phyloP scores from a whole-genome alignment of 768 basidiomycete genomes.

The Tylopilus rubrobrunneus region DNA sequence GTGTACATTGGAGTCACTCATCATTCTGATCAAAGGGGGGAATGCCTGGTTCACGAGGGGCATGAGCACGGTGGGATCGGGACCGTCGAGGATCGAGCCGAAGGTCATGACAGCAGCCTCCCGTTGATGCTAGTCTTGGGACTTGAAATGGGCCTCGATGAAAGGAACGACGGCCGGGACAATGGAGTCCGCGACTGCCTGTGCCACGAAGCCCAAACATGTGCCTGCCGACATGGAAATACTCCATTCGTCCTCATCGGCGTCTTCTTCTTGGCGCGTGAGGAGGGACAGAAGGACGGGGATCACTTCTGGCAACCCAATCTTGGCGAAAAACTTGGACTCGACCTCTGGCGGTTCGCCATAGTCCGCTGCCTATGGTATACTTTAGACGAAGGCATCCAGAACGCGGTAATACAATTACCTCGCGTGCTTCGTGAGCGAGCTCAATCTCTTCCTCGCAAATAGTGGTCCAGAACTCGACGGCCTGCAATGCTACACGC shows the following conservation, averaged over 20 bases:
- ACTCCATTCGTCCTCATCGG: conserved; percentile 99
- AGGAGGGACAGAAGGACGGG: conserved; percentile 88
- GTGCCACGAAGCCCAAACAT: conserved; percentile 83
- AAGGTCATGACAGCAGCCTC: conserved; percentile 99
- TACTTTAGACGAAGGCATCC: conserved; percentile 5
- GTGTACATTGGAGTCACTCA: conserved; percentile 77
- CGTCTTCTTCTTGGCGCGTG: conserved; percentile 85
- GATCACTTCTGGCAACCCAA: conserved; percentile 90
- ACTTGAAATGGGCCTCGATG: conserved; percentile 94
- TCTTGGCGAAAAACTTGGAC: conserved; percentile 89
- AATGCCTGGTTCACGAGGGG: conserved; percentile 93
- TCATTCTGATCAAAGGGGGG: conserved; percentile 86
- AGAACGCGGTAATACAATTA: conserved; percentile 29
- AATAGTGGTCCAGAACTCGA: conserved; percentile 99
- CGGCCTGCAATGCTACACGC: conserved; percentile 88
- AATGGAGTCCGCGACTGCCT: conserved; percentile 85
- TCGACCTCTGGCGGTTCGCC: conserved; percentile 83
- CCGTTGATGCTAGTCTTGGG: conserved; percentile 89
- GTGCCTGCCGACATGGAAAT: conserved; percentile 96
- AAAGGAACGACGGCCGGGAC: conserved; percentile 95
- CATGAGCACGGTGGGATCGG: conserved; percentile 80
- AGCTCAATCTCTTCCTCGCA: conserved; percentile 97
- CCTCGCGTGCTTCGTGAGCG: conserved; percentile 88
- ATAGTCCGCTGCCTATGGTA: conserved; percentile 75
- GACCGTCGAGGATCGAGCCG: conserved; percentile 95